Base-by-base conservation (phyloP, 164 flowering plant genomes). In the Buxus sempervirens region DNA sequence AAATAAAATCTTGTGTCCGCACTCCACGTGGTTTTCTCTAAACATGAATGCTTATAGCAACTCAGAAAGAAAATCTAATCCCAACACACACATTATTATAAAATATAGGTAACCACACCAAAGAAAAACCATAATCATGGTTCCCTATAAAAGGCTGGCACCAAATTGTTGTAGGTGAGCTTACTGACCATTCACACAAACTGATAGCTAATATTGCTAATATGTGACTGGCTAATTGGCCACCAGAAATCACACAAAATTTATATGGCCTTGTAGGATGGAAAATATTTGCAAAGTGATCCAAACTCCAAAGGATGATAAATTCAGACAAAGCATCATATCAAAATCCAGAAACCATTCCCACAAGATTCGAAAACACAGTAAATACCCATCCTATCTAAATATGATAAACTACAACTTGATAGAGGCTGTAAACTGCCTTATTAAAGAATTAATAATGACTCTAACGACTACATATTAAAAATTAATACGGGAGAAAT, bases 141-240 rank as follows among this genome's bases (percentile, higher is more conserved):
- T 56, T 14, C 73, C 65, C 64, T 13, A 54, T 21, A 5, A 56
- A 66, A 49, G 41, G 42, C 24, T 42, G 42, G 22, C 71, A 62
- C 59, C 23, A 21, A 60, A 72, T 62, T 63, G 55, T 28, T 81
- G 13, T 83, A 62, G 86, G 84, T 79, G 83, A 68, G 72, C 80
- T 63, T 81, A 83, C 84, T 79, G 83, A 83, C 83, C 85, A 83
- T 74, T 78, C 79, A 80, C 83, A 82, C 68, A 74, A 65, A 65
- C 14, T 4, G 36, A 65, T 27, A 65, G 66, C 73, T 69, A 64
- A 58, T 42, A 0, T 16, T 55, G 60, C 77, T 54, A 58, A 38
- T 36, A 75, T 76, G 77, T 79, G 80, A 77, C 60, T 76, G 84
- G 88, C 85, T 82, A 84, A 84, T 81, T 84, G 69, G 72, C 76